phyloP scores from a whole-genome alignment of 2,329 filamentous ascomycete species.

The Colletotrichum sp. region DNA sequence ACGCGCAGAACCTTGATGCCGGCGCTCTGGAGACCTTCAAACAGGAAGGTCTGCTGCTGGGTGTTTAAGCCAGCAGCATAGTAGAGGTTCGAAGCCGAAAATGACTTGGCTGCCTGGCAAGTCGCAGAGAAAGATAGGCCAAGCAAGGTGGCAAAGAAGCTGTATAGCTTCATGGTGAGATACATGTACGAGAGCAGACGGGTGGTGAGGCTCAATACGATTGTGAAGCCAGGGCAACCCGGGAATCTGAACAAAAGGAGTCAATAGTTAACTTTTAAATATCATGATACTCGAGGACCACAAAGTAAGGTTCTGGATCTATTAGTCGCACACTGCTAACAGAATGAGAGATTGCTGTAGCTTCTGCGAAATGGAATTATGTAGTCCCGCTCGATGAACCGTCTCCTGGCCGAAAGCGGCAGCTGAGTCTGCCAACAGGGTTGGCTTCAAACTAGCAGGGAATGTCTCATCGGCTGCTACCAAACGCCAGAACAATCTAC shows the following conservation, averaged over 20 bases:
- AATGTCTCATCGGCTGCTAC: not conserved
- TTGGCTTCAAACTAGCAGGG: not conserved
- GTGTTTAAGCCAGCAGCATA: conserved; percentile 29
- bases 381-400: not conserved
- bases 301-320: not conserved
- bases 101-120: conserved; percentile 8
- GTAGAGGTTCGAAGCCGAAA: conserved; percentile 29
- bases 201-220: not conserved
- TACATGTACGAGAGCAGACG: not conserved
- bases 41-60: conserved; percentile 22
- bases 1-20: not conserved
- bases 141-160: not conserved
- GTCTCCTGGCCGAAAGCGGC: not conserved
- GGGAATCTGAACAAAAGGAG: not conserved
- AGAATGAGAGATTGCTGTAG: not conserved
- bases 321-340: not conserved
- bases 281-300: not conserved
- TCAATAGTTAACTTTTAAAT: not conserved
- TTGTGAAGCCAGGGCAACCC: not conserved
- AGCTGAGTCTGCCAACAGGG: not conserved
- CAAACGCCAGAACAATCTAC: not conserved
- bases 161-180: not conserved
- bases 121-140: not conserved
- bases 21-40: conserved; percentile 23
- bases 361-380: not conserved